Percentiles rank a stretch among this genome's conserved stretches.
Evolutionary conservation across 2,329 filamentous ascomycete species (phyloP).

Genomic region (Ophiostoma himal-ulmi): DNA sequence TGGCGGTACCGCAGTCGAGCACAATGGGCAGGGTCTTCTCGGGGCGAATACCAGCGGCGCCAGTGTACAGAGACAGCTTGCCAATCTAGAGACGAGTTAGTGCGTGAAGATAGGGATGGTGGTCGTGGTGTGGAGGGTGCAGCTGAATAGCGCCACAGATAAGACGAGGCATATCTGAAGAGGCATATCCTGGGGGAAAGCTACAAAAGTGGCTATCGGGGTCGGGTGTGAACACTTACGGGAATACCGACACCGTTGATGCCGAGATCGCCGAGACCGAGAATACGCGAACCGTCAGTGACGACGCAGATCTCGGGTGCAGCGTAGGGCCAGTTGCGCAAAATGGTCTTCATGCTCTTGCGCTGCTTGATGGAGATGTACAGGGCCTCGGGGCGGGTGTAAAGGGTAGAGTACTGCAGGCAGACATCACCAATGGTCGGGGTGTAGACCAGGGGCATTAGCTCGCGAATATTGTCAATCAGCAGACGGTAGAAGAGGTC

Average conservation of each 20-base stretch:
- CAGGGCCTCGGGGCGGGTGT: conserved; percentile 88
- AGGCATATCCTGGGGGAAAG: neutral
- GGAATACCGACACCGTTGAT: conserved; percentile 98
- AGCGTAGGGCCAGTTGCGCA: conserved; percentile 85
- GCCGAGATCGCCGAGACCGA: conserved; percentile 88
- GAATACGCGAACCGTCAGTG: conserved; percentile 88
- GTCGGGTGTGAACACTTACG: conserved; percentile 43
- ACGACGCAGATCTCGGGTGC: conserved; percentile 94
- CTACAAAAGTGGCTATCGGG: neutral
- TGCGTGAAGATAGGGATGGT: neutral
- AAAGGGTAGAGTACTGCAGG: conserved; percentile 90
- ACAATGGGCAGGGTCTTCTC: conserved; percentile 71
- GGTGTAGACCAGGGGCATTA: conserved; percentile 82
- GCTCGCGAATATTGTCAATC: conserved; percentile 66
- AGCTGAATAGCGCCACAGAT: neutral
- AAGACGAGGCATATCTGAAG: neutral
- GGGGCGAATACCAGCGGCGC: conserved; percentile 89
- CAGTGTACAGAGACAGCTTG: conserved; percentile 92
- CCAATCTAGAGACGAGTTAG: conserved; percentile 55
- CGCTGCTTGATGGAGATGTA: conserved; percentile 95
- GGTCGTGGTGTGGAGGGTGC: neutral
- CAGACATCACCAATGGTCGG: conserved; percentile 94
- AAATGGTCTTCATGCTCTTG: conserved; percentile 80
- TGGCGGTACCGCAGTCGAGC: conserved; percentile 60
- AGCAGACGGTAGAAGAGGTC: conserved; percentile 80